phyloP scores from a whole-genome alignment of 1,284 basidiomycete species.

The Wallemia hederae region DNA sequence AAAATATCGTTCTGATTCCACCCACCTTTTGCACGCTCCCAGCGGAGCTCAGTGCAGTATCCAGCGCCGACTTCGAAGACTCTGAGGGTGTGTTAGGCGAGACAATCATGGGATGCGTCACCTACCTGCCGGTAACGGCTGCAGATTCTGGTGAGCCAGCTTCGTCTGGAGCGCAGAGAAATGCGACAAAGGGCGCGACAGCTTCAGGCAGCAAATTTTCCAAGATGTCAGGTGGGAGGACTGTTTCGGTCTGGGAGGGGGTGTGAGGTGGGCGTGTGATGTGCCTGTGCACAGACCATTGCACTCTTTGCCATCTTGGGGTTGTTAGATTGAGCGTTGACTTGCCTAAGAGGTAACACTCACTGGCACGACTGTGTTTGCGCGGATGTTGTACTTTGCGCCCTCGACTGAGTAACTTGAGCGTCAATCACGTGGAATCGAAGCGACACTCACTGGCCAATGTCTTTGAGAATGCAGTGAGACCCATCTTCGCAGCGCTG shows the following conservation, averaged over 20 bases:
- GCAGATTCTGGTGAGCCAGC: not conserved
- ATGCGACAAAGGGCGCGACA: constrained; percentile 71
- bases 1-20: not conserved
- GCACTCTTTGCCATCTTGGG: constrained; percentile 58
- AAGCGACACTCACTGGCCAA: constrained; percentile 27
- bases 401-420: constrained; percentile 26
- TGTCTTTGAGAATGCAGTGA: constrained; percentile 70
- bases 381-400: constrained; percentile 70
- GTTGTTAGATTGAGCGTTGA: constrained; percentile 1
- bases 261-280: not conserved
- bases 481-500: constrained; percentile 56
- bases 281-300: constrained; percentile 21
- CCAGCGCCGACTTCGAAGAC: constrained; percentile 88
- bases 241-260: constrained; percentile 33
- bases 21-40: constrained; percentile 59
- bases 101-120: not conserved
- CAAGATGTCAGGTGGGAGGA: constrained; percentile 94
- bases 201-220: constrained; percentile 75
- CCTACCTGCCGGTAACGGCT: constrained; percentile 1
- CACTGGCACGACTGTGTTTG: constrained; percentile 68
- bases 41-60: constrained; percentile 69
- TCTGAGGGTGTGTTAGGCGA: constrained; percentile 15
- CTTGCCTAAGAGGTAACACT: constrained; percentile 8
- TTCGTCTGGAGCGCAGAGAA: constrained; percentile 14
- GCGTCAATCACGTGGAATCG: not conserved